Base-by-base conservation (phyloP, 140 eudicot species). In the Stevia rebaudiana region DNA sequence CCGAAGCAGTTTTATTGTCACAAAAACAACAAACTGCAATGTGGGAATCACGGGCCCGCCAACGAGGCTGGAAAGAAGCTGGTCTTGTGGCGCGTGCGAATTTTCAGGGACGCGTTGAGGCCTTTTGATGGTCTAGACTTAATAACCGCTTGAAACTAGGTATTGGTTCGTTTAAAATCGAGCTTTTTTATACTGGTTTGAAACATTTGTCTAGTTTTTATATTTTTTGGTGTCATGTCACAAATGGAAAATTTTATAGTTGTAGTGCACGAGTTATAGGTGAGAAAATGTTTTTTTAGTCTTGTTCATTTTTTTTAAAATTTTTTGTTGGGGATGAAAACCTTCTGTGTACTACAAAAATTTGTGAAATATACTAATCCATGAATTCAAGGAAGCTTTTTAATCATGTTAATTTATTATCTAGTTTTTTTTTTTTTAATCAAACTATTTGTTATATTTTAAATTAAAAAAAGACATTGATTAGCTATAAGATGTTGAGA, bases 1-100 rank as follows among this genome's bases (percentile, higher is more conserved):
- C 98, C 10, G 96, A 91, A 79, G 85, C 81, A 3, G 78, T 92
- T 74, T 74, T 91, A 60, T 19, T 52, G 51, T 73, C 84, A 31
- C 96, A 84, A 74, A 91, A 87, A 74, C 79, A 67, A 78, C 73
- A 87, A 63, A 87, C 89, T 42, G 70, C 86, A 6, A 64, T 75
- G 75, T 84, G 95, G 97, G 95, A 81, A 71, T 39, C 13, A 31
- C 76, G 98, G 75, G 95, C 98, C 18, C 96, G 96, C 68, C 92
- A 87, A 68, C 79, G 63, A 83, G 98, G 98, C 52, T 87, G 96
- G 96, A 87, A 82, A 75, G 95, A 82, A 70, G 82, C 80, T 7
- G 68, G 61, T 53, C 79, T 76, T 57, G 80, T 63, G 58, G 17
- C 63, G 33, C 69, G 28, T 52, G 62, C 13, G 30, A 68, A 51